Evolutionary conservation across 176 grass and related monocot species (phyloP), one percentile per base, ranked within the genome.

Genomic region (Raddia guianensis): DNA sequence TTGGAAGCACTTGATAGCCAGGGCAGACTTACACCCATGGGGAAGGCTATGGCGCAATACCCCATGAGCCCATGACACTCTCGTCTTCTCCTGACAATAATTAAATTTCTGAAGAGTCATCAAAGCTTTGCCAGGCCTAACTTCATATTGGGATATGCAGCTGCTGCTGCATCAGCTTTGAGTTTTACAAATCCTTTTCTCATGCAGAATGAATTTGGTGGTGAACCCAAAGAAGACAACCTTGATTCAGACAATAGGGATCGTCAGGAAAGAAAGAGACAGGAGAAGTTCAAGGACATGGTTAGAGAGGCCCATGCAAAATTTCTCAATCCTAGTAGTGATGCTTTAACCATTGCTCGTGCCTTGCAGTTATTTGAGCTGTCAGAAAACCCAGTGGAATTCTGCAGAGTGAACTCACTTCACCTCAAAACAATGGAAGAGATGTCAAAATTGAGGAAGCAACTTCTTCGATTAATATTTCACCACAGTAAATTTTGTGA

Each of bases 371-470:
- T 84, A 77, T 99, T 99, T 84, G 92, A 99, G 47, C 63, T 88
- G 54, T 82, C 90, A 87, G 82, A 65, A 76, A 86, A 88, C 80
- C 83, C 81, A 6, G 62, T 89, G 56, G 84, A 87, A 68, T 99
- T 99, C 83, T 99, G 96, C 76, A 95, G 75, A 80, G 78, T 82
- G 10, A 90, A 95, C 82, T 95, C 84, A 16, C 86, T 99, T 72
- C 92, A 95, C 84, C 76, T 95, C 43, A 99, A 95, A 89, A 99
- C 90, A 73, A 93, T 95, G 96, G 90, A 99, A 75, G 96, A 99
- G 57, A 93, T 99, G 96, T 95, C 96, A 2, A 99, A 93, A 84
- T 83, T 99, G 75, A 95, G 92, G 91, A 95, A 93, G 73, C 96
- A 99, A 63, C 86, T 99, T 50, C 80, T 95, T 48, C 84, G 86